phyloP scores from a whole-genome alignment of 345 rosid species.

The Acer yangbiense region DNA sequence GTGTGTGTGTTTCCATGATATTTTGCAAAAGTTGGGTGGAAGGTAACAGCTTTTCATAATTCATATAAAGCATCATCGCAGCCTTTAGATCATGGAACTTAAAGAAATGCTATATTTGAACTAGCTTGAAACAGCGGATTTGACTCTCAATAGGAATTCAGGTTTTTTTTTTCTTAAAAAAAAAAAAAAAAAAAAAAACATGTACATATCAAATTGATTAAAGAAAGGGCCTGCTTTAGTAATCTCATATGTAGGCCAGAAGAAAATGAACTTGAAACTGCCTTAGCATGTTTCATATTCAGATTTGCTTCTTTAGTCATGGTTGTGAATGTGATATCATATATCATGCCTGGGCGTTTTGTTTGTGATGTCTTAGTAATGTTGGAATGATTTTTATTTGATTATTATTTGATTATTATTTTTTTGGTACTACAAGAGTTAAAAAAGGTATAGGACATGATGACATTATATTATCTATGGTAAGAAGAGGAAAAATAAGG shows the following conservation, averaged over 20 bases:
- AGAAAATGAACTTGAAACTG: conserved; percentile 8
- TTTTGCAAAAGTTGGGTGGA: neutral
- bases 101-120: neutral
- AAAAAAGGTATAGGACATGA: too few relatives aligned
- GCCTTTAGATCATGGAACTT: neutral
- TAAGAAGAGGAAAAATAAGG: too few relatives aligned
- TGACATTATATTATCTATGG: too few relatives aligned
- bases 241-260: neutral
- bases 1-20: neutral
- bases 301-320: neutral
- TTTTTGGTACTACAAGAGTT: too few relatives aligned
- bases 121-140: neutral
- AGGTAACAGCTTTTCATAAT: neutral
- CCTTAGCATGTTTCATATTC: neutral
- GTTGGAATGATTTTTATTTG: too few relatives aligned
- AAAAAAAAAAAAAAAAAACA: too few relatives aligned
- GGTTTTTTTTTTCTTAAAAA: too few relatives aligned
- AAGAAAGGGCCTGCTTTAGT: neutral
- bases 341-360: neutral
- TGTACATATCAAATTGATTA: neutral
- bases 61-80: neutral
- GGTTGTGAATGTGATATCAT: neutral
- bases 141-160: neutral
- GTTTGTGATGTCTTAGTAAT: neutral
- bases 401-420: too few relatives aligned